A percentile compares a stretch with the other conserved stretches of the same genome.
phyloP scores from a whole-genome alignment of 78 protist species.

The Emiliania huxleyi region DNA sequence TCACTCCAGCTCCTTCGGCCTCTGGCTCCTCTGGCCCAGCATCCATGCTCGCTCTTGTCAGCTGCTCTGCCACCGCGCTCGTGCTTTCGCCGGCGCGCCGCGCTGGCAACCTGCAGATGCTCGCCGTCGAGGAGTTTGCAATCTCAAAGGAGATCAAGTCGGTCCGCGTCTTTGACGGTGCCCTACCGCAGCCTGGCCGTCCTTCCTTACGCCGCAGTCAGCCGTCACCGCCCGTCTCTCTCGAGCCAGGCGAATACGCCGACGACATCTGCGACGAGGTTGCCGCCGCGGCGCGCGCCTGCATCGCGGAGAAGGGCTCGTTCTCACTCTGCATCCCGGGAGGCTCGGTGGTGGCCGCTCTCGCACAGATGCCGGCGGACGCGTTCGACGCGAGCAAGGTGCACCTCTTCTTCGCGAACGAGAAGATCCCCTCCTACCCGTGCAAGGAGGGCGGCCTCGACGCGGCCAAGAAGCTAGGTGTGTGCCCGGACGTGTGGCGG shows the following conservation, averaged over 20 bases:
- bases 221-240: not conserved
- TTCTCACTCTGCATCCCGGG: constrained; percentile 8
- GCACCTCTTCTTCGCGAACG: constrained; percentile 10
- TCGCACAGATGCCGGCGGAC: not conserved
- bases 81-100: no score
- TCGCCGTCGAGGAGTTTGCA: not conserved
- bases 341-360: not conserved
- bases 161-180: not conserved
- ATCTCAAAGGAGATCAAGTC: not conserved
- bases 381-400: not conserved
- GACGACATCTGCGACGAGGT: not conserved
- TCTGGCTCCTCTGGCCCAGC: no score
- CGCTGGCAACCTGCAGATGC: no score
- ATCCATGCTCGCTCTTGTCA: no score
- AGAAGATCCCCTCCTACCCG: not conserved
- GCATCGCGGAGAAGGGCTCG: not conserved
- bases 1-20: no score
- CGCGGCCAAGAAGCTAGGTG: not conserved
- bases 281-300: not conserved
- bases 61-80: no score
- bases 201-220: no score
- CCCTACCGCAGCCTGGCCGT: no score
- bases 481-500: no score
- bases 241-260: not conserved
- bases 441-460: constrained; percentile 1